A percentile compares a stretch with the other conserved stretches of the same genome.
Conservation (phyloP, 495 filamentous ascomycete species). For the Hypoxylon lienhwacheense region DNA sequence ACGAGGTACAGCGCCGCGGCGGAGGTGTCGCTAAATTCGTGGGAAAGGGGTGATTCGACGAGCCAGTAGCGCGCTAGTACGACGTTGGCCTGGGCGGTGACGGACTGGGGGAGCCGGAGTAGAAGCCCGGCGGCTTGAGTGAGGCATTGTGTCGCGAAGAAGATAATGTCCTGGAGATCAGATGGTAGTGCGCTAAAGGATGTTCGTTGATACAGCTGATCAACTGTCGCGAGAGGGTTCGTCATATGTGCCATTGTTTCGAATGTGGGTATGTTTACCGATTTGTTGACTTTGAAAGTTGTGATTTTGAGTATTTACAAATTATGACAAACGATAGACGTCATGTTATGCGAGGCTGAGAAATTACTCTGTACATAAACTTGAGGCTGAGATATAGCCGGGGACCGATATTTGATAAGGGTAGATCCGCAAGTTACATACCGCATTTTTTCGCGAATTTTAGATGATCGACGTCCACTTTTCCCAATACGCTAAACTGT, state of each 20-base stretch:
- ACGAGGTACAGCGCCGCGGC: conserved; percentile 80
- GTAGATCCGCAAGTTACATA: too few relatives aligned
- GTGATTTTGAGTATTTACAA: too few relatives aligned
- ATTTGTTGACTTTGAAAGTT: too few relatives aligned
- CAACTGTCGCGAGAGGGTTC: conserved; percentile 82
- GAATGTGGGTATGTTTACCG: too few relatives aligned
- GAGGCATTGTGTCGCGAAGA: conserved; percentile 69
- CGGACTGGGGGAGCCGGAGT: conserved; percentile 81
- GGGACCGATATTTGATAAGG: conserved; percentile 12
- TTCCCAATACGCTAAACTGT: too few relatives aligned
- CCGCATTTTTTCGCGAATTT: too few relatives aligned
- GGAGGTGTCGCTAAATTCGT: conserved; percentile 67
- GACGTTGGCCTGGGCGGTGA: conserved; percentile 87
- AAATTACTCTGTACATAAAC: too few relatives aligned
- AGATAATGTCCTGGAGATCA: conserved; percentile 74
- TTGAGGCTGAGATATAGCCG: conserved; percentile 27
- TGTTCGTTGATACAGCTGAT: conserved; percentile 64
- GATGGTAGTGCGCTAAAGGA: conserved; percentile 67
- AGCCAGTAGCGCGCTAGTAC: conserved; percentile 86
- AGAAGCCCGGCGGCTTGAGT: conserved; percentile 88
- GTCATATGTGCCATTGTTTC: conserved; percentile 67
- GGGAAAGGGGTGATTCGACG: conserved; percentile 48
- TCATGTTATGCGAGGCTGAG: conserved; percentile 23
- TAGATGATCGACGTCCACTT: too few relatives aligned
- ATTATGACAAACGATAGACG: too few relatives aligned